Conservation (phyloP, 2,329 filamentous ascomycete genomes). For the Periglandula ipomoeae region DNA sequence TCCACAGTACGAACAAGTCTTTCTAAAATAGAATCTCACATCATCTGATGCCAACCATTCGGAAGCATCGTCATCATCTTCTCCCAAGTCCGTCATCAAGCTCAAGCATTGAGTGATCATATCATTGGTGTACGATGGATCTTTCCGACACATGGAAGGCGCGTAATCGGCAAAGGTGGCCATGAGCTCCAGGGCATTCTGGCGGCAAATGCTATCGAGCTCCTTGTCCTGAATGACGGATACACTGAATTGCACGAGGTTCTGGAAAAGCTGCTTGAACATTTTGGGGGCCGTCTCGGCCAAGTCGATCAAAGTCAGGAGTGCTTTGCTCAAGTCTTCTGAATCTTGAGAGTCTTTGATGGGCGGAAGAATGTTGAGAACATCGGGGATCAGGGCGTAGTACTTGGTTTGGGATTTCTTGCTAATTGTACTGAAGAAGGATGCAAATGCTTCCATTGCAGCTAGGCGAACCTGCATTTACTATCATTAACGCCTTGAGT, state of each 20-base stretch:
- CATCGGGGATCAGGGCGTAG: constrained; percentile 75
- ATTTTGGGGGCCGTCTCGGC: constrained; percentile 93
- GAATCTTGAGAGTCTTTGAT: constrained; percentile 88
- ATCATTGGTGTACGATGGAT: constrained; percentile 80
- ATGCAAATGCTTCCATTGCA: constrained; percentile 92
- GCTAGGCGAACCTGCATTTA: constrained; percentile 74
- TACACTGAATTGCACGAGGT: constrained; percentile 85
- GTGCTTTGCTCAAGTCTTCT: constrained; percentile 81
- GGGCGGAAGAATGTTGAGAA: constrained; percentile 88
- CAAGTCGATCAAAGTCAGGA: constrained; percentile 86
- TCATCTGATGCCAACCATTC: constrained; percentile 94
- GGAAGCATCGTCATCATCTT: constrained; percentile 86
- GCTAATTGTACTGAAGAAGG: constrained; percentile 84
- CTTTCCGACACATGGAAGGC: constrained; percentile 90
- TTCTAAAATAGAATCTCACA: constrained; percentile 36
- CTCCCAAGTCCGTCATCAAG: constrained; percentile 92
- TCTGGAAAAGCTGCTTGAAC: constrained; percentile 93
- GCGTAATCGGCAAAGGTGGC: constrained; percentile 95
- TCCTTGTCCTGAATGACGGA: constrained; percentile 96
- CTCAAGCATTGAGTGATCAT: constrained; percentile 99
- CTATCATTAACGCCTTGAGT: constrained; percentile 2
- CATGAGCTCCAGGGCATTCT: constrained; percentile 95
- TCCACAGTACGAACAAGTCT: too few species aligned
- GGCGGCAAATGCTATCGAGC: constrained; percentile 76
- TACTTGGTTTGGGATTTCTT: constrained; percentile 89